Base-by-base conservation (phyloP, 129 eudicot genomes). In the Oenanthe sinensis region DNA sequence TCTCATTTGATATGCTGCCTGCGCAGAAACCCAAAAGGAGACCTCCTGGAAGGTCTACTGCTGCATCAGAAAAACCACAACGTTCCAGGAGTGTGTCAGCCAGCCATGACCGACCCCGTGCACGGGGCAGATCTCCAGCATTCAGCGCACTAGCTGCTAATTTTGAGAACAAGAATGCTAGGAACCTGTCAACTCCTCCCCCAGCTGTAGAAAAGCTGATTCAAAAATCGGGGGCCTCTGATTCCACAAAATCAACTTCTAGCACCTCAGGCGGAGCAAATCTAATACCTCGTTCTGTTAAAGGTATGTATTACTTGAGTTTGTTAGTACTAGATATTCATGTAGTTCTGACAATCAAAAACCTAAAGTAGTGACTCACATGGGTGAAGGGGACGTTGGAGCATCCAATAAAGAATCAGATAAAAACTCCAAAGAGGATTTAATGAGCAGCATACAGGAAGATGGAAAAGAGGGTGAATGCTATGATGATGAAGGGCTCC, bases 101-200 rank as follows among this genome's bases (percentile, higher is more conserved):
- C 74, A 87, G 90, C 85, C 87, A 95, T n/a, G 97, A 96, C 54
- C 85, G 97, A 70, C 90, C 84, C 49, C 97, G 99, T 48, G 90
- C 87, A 46, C 86, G 99, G 83, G 99, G 99, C 58, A 89, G 97
- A 62, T 96, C 99, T 79, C 99, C 99, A 74, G 99, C 97, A 36
- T 96, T 96, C 76, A 96, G 87, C 77, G 99, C 99, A 55, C 86
- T 96, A 26, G 97, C 99, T n/a, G 88, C 99, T 68, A 90, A 87
- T 26, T 96, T 96, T 65, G 99, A 96, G 89, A 92, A 82, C 43
- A 81, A 92, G 47, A 92, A 79, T 79, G 81, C 97, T 60, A 83
- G 99, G 79, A 96, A 96, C 79, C 86, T 96, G 30, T 96, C 99
- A 76, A 96, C 99, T 80, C 72, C 72, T 26, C 99, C 99, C 33